Conservation (phyloP, 257 asterid species). For the Fraxinus americana region DNA sequence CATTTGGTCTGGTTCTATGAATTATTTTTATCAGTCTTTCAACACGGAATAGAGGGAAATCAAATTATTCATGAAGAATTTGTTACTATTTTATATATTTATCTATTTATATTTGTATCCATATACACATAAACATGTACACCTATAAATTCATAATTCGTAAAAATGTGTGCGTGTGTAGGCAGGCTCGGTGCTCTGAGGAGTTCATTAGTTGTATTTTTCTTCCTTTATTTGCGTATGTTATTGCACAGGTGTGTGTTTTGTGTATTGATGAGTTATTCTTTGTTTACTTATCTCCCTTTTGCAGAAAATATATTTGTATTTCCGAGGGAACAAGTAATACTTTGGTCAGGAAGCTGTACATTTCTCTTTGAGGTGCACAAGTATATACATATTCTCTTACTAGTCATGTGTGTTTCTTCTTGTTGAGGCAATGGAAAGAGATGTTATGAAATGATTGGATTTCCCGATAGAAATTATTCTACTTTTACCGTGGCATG, state of each 20-base stretch:
- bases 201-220: background rate
- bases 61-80: background rate
- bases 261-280: background rate
- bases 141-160: background rate
- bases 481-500: too few species aligned
- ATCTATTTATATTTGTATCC: too few species aligned
- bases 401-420: conserved; percentile 2
- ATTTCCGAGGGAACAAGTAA: conserved; percentile 85
- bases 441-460: background rate
- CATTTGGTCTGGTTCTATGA: background rate
- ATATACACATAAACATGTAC: background rate
- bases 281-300: background rate
- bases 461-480: background rate
- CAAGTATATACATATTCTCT: conserved; percentile 11
- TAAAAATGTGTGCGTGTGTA: background rate
- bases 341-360: conserved; percentile 10
- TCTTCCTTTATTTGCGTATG: background rate
- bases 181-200: background rate
- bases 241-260: background rate
- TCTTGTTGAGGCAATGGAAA: background rate
- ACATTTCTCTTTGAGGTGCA: conserved; percentile 27
- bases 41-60: background rate
- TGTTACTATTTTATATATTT: background rate
- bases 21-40: background rate
- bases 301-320: conserved; percentile 81